A percentile compares a stretch with the other conserved stretches of the same genome.
These are phyloP conservation scores for Powellomyces hirtus DNA, from an alignment of 192 early-diverging fungal genomes.

Conservation along the genomic window DNA sequence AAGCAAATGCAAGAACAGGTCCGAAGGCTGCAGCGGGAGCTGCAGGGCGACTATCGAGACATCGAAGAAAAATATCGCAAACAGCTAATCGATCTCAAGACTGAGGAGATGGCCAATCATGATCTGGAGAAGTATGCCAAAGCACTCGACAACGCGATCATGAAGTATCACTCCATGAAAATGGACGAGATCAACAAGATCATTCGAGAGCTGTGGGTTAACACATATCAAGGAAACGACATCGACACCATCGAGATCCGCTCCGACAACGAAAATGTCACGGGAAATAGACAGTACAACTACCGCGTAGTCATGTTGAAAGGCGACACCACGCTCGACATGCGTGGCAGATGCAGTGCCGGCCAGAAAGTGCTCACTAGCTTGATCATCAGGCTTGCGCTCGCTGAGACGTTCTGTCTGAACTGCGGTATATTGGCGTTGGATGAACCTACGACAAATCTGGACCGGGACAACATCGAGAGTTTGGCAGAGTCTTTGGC, in stretches of 20 bases:
- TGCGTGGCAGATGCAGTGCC: conserved; percentile 93
- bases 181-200: conserved; percentile 98
- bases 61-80: conserved; percentile 67
- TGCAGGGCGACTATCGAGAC: conserved; percentile 74
- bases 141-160: conserved; percentile 78
- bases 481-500: conserved; percentile 79
- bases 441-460: conserved; percentile 97
- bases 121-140: conserved; percentile 86
- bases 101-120: conserved; percentile 70
- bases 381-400: conserved; percentile 91
- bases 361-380: conserved; percentile 96
- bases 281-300: conserved; percentile 77
- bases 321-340: conserved; percentile 77
- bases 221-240: conserved; percentile 91
- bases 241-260: conserved; percentile 97
- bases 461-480: conserved; percentile 84
- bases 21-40: conserved; percentile 52
- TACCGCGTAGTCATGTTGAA: conserved; percentile 96
- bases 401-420: conserved; percentile 92
- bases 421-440: conserved; percentile 92
- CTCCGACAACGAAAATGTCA: conserved; percentile 73
- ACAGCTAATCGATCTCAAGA: conserved; percentile 70
- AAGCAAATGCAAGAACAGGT: conserved; percentile 81
- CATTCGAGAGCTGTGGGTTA: conserved; percentile 94
- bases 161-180: conserved; percentile 86